These are phyloP conservation scores for Hyphopichia fennica DNA, from an alignment of 1,139 yeast genomes.

Conservation along the genomic window DNA sequence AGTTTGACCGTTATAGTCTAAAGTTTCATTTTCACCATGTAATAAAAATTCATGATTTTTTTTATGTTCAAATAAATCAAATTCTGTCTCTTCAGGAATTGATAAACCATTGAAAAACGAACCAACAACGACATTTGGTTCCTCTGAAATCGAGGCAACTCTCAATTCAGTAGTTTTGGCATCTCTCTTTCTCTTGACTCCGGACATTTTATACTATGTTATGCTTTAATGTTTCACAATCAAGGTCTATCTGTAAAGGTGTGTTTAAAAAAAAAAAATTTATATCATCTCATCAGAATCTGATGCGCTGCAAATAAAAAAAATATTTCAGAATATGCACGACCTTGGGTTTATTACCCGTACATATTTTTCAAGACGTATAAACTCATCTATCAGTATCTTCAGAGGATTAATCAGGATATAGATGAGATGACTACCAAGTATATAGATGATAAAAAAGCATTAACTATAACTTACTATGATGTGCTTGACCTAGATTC, in stretches of 20 bases:
- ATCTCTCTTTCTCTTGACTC: constrained; percentile 23
- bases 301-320: constrained; percentile 2
- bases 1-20: constrained; percentile 71
- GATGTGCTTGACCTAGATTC: constrained; percentile 51
- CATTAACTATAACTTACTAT: constrained; percentile 31
- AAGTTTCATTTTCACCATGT: constrained; percentile 75
- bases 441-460: constrained; percentile 2
- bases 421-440: background rate
- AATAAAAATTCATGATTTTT: constrained; percentile 46
- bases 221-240: background rate
- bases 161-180: constrained; percentile 29
- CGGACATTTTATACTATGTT: constrained; percentile 16
- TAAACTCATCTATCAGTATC: background rate
- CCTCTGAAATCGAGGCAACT: constrained; percentile 28
- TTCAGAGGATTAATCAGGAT: no score
- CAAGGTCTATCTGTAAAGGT: background rate
- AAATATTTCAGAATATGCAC: background rate
- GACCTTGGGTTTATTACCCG: no score
- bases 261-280: background rate
- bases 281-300: constrained; percentile 1
- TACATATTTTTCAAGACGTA: background rate
- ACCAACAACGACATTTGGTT: constrained; percentile 45
- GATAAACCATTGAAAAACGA: constrained; percentile 75
- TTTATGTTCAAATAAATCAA: constrained; percentile 64
- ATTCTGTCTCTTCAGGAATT: constrained; percentile 57